Base-by-base conservation (phyloP, 2,329 filamentous ascomycete species). In the Phyllosticta citrichinensis region DNA sequence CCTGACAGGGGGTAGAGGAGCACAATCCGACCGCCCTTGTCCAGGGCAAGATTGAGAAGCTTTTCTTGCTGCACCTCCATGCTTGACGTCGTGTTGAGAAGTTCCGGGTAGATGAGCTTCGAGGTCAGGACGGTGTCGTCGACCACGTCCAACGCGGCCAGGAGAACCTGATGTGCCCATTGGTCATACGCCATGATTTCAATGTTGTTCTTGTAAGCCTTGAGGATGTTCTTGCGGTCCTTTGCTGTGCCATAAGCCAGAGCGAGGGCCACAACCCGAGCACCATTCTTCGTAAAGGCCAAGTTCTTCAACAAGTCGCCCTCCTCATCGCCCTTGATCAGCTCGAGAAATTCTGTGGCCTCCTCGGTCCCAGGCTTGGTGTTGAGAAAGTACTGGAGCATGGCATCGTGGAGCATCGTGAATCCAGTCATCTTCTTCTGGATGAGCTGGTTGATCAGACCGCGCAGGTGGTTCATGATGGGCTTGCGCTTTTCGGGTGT, bases 341-440 rank as follows among this genome's bases (percentile, higher is more conserved):
- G 81, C 74, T 97, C 92, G 62, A 95, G 77, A 70, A 96, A 97
- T 68, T 96, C 91, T 33, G 81, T 88, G 52, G 90, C 86, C 72
- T 97, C 93, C 62, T 89, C 85, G 53, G 86, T 89, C 3, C 88
- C 91, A 4, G 83, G 79, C 65, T 88, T 87, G 55, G 87, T 85
- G 68, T 88, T 93, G 58, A 91, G 77, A 76, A 93, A 97, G 75
- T 97, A 99, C 73, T 99, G 93, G 63, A 97, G 80, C 92, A 99
- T 96, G 56, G 94, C 94, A 69, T 97, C 94, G 74, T 99, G 95
- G 20, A 99, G 83, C 83, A 99, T 95, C 2, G 93, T 97, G 76
- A 99, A 97, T 10, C 91, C 93, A 0, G 91, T 95, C 77, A 94
- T 87, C 77, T 94, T 94, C 83, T 99, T 99, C 76, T 99, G 92